phyloP scores from a whole-genome alignment of 1,284 basidiomycete species.

The Pascua sp. region DNA sequence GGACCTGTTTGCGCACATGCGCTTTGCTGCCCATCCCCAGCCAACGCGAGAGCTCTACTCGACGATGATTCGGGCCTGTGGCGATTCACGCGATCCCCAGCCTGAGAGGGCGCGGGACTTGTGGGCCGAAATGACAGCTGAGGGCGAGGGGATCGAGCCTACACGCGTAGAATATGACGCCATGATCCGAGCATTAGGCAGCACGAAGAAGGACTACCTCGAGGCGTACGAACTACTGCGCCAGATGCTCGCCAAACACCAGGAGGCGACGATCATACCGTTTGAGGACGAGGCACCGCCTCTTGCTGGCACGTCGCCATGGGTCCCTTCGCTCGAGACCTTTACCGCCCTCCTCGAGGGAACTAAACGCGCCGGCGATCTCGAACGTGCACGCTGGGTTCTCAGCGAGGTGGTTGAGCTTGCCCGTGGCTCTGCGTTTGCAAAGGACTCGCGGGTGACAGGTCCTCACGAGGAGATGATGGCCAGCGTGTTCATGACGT shows the following conservation, averaged over 20 bases:
- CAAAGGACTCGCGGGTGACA: slow-evolving; percentile 2
- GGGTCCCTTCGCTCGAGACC: slow-evolving; percentile 65
- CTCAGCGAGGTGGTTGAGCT: slow-evolving; percentile 67
- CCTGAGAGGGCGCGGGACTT: slow-evolving; percentile 89
- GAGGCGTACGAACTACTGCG: slow-evolving; percentile 75
- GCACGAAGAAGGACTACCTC: slow-evolving; percentile 58
- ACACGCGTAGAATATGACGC: slow-evolving; percentile 73
- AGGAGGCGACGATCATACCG: slow-evolving; percentile 44
- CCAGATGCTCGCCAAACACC: slow-evolving; percentile 72
- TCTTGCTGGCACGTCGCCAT: slow-evolving; percentile 52
- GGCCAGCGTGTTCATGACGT: slow-evolving; percentile 81
- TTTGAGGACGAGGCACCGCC: slow-evolving; percentile 23
- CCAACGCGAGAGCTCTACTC: slow-evolving; percentile 74
- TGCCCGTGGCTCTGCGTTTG: slow-evolving; percentile 47
- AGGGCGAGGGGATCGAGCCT: slow-evolving; percentile 62
- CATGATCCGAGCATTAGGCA: slow-evolving; percentile 65
- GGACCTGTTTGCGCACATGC: slow-evolving; percentile 94
- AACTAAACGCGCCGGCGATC: slow-evolving; percentile 78
- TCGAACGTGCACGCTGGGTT: slow-evolving; percentile 81
- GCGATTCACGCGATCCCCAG: slow-evolving; percentile 59
- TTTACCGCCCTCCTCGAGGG: slow-evolving; percentile 84
- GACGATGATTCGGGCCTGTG: slow-evolving; percentile 84
- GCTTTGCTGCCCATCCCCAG: slow-evolving; percentile 81
- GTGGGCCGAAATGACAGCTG: slow-evolving; percentile 81
- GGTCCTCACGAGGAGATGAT: slow-evolving; percentile 69